Evolutionary conservation across 139 green algal genomes (phyloP).

Genomic region (Chlamydomonas asymmetrica): DNA sequence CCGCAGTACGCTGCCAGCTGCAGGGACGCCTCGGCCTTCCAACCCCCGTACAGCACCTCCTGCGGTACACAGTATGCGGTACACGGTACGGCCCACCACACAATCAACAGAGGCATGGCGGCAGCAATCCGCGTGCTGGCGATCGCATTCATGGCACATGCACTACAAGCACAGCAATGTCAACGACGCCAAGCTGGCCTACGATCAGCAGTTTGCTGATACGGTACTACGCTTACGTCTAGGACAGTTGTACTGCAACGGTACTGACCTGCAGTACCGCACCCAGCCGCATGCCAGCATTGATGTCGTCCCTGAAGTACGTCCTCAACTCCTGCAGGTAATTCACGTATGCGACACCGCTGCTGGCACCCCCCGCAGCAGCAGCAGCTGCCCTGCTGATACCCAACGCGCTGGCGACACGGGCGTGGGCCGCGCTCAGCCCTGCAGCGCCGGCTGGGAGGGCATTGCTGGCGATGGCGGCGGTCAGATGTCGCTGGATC

Average conservation of each 20-base stretch:
- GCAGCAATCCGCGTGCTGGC: too few species aligned
- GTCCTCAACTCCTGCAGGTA: slow-evolving; percentile 46
- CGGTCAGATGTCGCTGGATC: slow-evolving; percentile 24
- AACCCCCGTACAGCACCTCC: slow-evolving; percentile 42
- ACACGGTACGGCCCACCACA: too few species aligned
- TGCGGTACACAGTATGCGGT: too few species aligned
- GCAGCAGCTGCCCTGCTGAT: background rate
- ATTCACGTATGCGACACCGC: background rate
- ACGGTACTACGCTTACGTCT: too few species aligned
- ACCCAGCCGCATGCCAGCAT: too few species aligned
- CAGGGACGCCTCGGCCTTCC: slow-evolving; percentile 37
- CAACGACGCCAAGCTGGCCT: too few species aligned
- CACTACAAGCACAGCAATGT: too few species aligned
- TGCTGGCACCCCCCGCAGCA: background rate
- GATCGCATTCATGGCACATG: too few species aligned
- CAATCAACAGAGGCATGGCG: too few species aligned
- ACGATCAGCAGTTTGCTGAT: too few species aligned
- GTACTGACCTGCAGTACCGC: too few species aligned
- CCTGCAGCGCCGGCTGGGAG: background rate
- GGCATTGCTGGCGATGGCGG: background rate
- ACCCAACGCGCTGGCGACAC: background rate
- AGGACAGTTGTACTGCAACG: too few species aligned
- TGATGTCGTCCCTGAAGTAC: slow-evolving; percentile 50
- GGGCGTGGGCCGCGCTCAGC: background rate
- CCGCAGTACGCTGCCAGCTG: slow-evolving; percentile 7